These are phyloP conservation scores for Lithohypha guttulata DNA, from an alignment of 2,329 filamentous ascomycete genomes.

Conservation along the genomic window DNA sequence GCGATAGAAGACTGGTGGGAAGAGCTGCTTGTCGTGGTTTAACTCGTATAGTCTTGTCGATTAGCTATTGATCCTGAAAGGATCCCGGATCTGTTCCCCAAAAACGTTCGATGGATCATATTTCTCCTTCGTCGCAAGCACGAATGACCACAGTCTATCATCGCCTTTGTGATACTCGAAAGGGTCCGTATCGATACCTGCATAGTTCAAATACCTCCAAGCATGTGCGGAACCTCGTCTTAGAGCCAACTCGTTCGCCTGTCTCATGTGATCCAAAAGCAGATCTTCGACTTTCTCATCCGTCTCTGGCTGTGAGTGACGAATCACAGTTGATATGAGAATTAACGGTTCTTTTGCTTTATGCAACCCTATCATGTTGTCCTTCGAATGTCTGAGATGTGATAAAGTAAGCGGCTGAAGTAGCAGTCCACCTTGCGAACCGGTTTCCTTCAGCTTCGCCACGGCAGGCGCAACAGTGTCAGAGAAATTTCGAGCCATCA, in stretches of 20 bases:
- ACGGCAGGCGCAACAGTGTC: background rate
- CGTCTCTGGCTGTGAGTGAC: background rate
- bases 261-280: background rate
- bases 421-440: background rate
- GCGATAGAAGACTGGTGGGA: too few species aligned
- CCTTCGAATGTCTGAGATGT: background rate
- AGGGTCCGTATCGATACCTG: slow-evolving; percentile 25
- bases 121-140: background rate
- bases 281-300: background rate
- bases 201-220: slow-evolving; percentile 33
- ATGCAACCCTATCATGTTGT: background rate
- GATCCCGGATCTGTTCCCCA: background rate
- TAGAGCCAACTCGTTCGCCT: background rate
- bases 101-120: background rate
- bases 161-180: background rate
- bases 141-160: background rate
- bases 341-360: background rate
- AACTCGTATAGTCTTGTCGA: too few species aligned
- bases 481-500: too few species aligned
- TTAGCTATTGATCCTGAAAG: slow-evolving; percentile 4
- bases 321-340: background rate
- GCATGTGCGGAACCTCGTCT: slow-evolving; percentile 12
- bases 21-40: too few species aligned
- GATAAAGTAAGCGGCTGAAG: background rate
- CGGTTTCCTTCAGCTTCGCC: background rate